Evolutionary conservation across 2,329 filamentous ascomycete genomes (phyloP).

Genomic region (Alternaria arborescens): DNA sequence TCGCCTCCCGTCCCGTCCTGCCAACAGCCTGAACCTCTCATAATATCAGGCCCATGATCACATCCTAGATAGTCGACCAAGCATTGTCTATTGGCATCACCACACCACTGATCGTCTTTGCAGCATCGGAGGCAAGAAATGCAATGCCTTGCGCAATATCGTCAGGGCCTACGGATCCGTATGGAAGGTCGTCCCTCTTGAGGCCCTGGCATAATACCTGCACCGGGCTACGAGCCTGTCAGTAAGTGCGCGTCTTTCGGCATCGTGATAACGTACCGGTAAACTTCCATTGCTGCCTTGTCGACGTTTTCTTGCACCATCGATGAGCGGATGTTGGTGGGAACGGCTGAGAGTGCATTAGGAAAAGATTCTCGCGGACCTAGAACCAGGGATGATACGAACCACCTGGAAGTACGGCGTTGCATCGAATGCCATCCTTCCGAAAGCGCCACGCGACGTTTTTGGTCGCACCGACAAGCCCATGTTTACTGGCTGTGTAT

Average conservation of each 20-base stretch:
- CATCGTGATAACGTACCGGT: slow-evolving; percentile 12
- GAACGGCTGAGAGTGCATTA: slow-evolving; percentile 5
- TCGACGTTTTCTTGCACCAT: slow-evolving; percentile 17
- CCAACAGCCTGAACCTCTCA: background rate
- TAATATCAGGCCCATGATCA: background rate
- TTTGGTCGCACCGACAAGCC: slow-evolving; percentile 58
- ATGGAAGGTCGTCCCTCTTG: slow-evolving; percentile 4
- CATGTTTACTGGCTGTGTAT: slow-evolving; percentile 58
- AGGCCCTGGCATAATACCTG: background rate
- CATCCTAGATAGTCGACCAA: slow-evolving; percentile 25
- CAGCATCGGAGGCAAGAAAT: slow-evolving; percentile 30
- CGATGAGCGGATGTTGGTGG: slow-evolving; percentile 27
- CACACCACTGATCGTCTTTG: slow-evolving; percentile 30
- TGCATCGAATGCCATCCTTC: slow-evolving; percentile 57
- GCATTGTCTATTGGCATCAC: slow-evolving; percentile 33
- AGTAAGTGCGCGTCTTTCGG: background rate
- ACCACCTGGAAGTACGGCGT: slow-evolving; percentile 56
- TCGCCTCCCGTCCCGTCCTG: background rate
- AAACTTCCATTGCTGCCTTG: slow-evolving; percentile 15
- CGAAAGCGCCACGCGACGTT: slow-evolving; percentile 59
- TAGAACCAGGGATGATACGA: background rate
- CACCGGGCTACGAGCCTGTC: background rate
- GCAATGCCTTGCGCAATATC: slow-evolving; percentile 32
- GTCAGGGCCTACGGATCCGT: slow-evolving; percentile 13
- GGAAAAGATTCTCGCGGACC: background rate